Evolutionary conservation across 2,329 filamentous ascomycete species (phyloP).

Genomic region (Ciborinia camelliae): DNA sequence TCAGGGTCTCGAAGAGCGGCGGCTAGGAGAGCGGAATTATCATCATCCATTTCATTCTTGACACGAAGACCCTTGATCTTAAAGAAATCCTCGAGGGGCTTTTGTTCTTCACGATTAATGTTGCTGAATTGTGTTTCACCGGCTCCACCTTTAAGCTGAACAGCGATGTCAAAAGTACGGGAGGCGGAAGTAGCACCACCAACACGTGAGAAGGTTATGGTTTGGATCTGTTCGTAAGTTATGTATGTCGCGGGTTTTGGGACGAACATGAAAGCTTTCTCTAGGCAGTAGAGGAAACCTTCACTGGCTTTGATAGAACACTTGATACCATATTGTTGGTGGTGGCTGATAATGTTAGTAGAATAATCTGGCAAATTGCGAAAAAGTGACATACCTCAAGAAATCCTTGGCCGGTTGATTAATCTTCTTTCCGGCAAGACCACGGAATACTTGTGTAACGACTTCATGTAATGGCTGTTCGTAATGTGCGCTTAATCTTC

Average conservation of each 20-base stretch:
- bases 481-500: constrained; percentile 83
- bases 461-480: constrained; percentile 92
- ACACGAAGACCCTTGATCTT: constrained; percentile 91
- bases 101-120: constrained; percentile 97
- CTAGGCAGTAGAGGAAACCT: constrained; percentile 92
- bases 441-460: constrained; percentile 91
- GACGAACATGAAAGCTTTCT: constrained; percentile 99
- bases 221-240: constrained; percentile 86
- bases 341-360: constrained; percentile 58
- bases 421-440: constrained; percentile 91
- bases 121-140: constrained; percentile 97
- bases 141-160: constrained; percentile 81
- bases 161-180: constrained; percentile 95
- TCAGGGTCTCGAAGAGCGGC: constrained; percentile 80
- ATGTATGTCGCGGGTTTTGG: constrained; percentile 98
- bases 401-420: constrained; percentile 94
- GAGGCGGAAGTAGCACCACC: constrained; percentile 90
- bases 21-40: constrained; percentile 67
- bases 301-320: constrained; percentile 99
- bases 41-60: constrained; percentile 98
- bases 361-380: constrained; percentile 3
- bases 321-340: constrained; percentile 92
- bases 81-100: constrained; percentile 96
- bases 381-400: constrained; percentile 55
- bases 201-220: constrained; percentile 92